These are phyloP conservation scores for Saturnispora diversa DNA, from an alignment of 805 yeast species.

Conservation along the genomic window DNA sequence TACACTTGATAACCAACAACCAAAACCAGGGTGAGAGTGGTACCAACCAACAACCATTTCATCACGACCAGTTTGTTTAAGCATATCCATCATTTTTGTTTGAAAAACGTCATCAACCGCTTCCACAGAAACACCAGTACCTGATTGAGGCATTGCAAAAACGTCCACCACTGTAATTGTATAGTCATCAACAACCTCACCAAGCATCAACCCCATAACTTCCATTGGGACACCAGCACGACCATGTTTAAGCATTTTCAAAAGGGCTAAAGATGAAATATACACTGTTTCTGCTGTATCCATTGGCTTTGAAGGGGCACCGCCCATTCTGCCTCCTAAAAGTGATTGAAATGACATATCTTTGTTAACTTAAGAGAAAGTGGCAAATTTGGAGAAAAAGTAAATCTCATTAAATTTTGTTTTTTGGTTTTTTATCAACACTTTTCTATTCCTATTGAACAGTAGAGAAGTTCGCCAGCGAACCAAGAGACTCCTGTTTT, in stretches of 20 bases:
- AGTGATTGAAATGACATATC: conserved; percentile 26
- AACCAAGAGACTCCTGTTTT: too few species aligned
- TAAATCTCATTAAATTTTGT: background rate
- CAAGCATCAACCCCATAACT: conserved; percentile 96
- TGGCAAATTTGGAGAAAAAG: conserved; percentile 6
- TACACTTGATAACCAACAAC: conserved; percentile 98
- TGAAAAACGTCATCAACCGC: conserved; percentile 99
- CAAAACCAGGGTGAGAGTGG: conserved; percentile 98
- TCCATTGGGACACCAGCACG: conserved; percentile 80
- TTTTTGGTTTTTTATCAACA: background rate
- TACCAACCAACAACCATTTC: conserved; percentile 99
- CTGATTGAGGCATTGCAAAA: conserved; percentile 97
- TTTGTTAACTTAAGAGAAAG: background rate
- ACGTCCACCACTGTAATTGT: conserved; percentile 97
- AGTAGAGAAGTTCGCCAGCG: conserved; percentile 35
- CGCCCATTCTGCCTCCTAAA: conserved; percentile 29
- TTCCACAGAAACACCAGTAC: conserved; percentile 97
- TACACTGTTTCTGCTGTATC: conserved; percentile 96
- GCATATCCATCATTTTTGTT: conserved; percentile 99
- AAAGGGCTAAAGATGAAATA: conserved; percentile 87
- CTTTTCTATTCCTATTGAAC: conserved; percentile 7
- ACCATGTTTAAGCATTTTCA: conserved; percentile 97
- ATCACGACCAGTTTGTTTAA: conserved; percentile 97
- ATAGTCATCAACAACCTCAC: conserved; percentile 95
- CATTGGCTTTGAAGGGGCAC: conserved; percentile 54